phyloP scores from a whole-genome alignment of 1,139 yeast species.

The Groenewaldozyma auringiensis region DNA sequence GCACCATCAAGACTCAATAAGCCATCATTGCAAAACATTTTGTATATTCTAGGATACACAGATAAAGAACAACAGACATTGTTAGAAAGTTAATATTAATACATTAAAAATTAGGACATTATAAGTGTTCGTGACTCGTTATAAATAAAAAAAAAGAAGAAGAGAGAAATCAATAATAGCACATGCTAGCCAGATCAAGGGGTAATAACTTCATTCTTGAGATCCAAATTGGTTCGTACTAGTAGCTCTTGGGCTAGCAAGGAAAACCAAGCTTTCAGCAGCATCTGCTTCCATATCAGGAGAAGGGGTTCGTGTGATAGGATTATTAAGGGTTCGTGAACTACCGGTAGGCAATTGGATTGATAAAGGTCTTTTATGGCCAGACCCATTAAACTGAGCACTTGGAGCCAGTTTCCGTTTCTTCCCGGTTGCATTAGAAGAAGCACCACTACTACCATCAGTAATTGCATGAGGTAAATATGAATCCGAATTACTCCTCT shows the following conservation, averaged over 20 bases:
- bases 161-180: conserved; percentile 1
- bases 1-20: conserved; percentile 84
- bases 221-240: not conserved
- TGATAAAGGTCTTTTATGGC: conserved; percentile 8
- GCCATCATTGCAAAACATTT: conserved; percentile 56
- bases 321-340: conserved; percentile 1
- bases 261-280: conserved; percentile 40
- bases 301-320: conserved; percentile 4
- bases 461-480: no score
- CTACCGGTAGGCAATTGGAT: not conserved
- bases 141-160: conserved; percentile 10
- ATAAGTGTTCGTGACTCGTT: conserved; percentile 1
- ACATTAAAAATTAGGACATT: not conserved
- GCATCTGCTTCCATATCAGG: conserved; percentile 36
- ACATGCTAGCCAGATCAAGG: no score
- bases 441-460: no score
- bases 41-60: conserved; percentile 72
- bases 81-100: conserved; percentile 2
- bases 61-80: conserved; percentile 41
- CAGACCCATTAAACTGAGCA: not conserved
- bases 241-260: conserved; percentile 34
- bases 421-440: not conserved
- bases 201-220: not conserved
- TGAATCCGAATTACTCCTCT: not conserved
- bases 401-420: not conserved